Conservation (phyloP, 768 basidiomycete species). For the Amanita muscaria region DNA sequence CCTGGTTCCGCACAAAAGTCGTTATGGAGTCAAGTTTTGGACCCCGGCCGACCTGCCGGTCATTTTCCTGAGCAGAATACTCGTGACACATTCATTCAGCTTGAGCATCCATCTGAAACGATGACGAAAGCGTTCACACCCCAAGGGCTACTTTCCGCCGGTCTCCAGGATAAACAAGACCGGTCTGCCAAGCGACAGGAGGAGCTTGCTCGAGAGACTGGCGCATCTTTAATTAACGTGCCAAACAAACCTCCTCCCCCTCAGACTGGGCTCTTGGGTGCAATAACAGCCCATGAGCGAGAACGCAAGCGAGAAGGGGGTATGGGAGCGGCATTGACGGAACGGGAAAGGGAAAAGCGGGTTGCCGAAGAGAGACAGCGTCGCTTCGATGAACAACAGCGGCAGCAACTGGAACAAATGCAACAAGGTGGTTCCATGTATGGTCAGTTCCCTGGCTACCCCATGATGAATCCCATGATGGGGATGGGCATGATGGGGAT, state of each 20-base stretch:
- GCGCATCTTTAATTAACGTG: conserved; percentile 91
- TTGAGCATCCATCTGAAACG: conserved; percentile 55
- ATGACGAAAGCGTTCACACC: conserved; percentile 94
- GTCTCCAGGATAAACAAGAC: conserved; percentile 92
- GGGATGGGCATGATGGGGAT: conserved; percentile 36
- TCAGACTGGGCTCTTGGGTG: conserved; percentile 90
- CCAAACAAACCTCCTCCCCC: conserved; percentile 91
- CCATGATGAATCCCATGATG: conserved; percentile 70
- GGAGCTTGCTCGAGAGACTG: conserved; percentile 84
- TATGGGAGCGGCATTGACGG: conserved; percentile 88
- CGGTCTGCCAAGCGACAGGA: conserved; percentile 94
- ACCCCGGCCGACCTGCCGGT: conserved; percentile 48
- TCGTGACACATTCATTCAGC: conserved; percentile 62
- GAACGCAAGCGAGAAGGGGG: conserved; percentile 94
- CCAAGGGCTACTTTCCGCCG: conserved; percentile 89
- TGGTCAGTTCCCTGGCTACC: conserved; percentile 45
- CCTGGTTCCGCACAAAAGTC: conserved; percentile 52
- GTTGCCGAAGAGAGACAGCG: conserved; percentile 89
- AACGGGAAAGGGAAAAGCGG: conserved; percentile 89
- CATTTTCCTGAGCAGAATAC: conserved; percentile 28
- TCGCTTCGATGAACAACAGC: conserved; percentile 84
- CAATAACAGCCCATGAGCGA: conserved; percentile 90
- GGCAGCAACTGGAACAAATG: conserved; percentile 86
- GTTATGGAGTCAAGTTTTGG: conserved; percentile 87
- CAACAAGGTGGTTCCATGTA: conserved; percentile 71